Evolutionary conservation across 108 stramenopile genomes (phyloP).

Genomic region (Nannochloropsis granulata): DNA sequence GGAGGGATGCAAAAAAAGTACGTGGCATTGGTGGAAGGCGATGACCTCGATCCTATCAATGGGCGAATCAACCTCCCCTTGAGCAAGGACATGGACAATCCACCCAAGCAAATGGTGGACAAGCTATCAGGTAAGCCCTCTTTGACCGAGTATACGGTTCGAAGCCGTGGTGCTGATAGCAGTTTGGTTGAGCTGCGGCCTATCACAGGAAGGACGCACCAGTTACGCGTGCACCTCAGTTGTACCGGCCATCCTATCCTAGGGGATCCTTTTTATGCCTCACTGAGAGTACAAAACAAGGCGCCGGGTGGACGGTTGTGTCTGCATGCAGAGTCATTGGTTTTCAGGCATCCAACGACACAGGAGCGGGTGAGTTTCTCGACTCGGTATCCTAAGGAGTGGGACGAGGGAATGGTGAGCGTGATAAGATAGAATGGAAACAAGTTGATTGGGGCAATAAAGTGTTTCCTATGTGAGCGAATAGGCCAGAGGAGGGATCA

Average conservation of each 20-base stretch:
- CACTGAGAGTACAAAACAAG: not conserved
- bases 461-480: too few species aligned
- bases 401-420: not conserved
- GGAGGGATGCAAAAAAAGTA: conserved; percentile 1
- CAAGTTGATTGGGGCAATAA: too few species aligned
- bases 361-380: conserved; percentile 5
- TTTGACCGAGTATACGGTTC: conserved; percentile 3
- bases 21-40: conserved; percentile 12
- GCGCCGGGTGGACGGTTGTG: conserved; percentile 1
- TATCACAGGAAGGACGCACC: conserved; percentile 23
- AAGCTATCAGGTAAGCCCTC: conserved; percentile 4
- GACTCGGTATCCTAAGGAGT: not conserved
- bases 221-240: conserved; percentile 24
- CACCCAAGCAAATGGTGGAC: conserved; percentile 19
- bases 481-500: too few species aligned
- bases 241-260: conserved; percentile 20
- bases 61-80: conserved; percentile 21
- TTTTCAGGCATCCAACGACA: conserved; percentile 13
- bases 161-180: not conserved
- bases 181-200: conserved; percentile 12
- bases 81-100: conserved; percentile 7
- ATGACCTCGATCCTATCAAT: not conserved
- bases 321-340: conserved; percentile 17
- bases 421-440: not conserved
- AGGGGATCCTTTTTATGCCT: conserved; percentile 24